Percentiles rank a stretch among this genome's conserved stretches.
phyloP scores from a whole-genome alignment of 2,329 filamentous ascomycete genomes.

The Proliferodiscus dingleyae region DNA sequence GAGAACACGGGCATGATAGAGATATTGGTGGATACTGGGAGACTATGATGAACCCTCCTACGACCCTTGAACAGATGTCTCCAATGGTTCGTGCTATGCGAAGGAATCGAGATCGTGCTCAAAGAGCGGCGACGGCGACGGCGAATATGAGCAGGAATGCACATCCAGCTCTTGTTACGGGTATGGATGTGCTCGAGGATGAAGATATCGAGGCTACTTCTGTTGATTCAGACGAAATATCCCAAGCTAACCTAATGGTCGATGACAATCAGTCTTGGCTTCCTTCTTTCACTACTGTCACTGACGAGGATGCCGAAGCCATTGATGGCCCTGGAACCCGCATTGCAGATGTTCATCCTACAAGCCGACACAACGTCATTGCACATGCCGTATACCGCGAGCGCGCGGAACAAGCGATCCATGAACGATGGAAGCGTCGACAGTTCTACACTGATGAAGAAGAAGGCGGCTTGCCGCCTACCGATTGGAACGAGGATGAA shows the following conservation, averaged over 20 bases:
- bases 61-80: slow-evolving; percentile 18
- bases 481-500: slow-evolving; percentile 58
- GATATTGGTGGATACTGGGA: slow-evolving; percentile 24
- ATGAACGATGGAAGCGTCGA: slow-evolving; percentile 70
- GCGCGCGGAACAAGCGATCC: slow-evolving; percentile 36
- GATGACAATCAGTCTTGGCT: slow-evolving; percentile 21
- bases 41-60: slow-evolving; percentile 26
- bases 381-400: slow-evolving; percentile 23
- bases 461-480: slow-evolving; percentile 64
- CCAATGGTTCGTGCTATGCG: slow-evolving; percentile 17
- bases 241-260: neutral
- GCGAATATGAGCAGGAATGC: slow-evolving; percentile 5
- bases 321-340: slow-evolving; percentile 24
- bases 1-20: slow-evolving; percentile 4
- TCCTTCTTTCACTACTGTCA: slow-evolving; percentile 24
- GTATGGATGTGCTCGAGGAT: neutral
- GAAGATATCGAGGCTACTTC: slow-evolving; percentile 10
- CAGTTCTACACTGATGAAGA: slow-evolving; percentile 84
- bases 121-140: neutral
- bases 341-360: slow-evolving; percentile 19
- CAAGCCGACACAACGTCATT: slow-evolving; percentile 23
- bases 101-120: slow-evolving; percentile 13
- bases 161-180: slow-evolving; percentile 1
- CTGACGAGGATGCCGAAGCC: slow-evolving; percentile 28
- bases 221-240: slow-evolving; percentile 12